Conservation (phyloP, 1,284 basidiomycete species). For the Rhodotorula sp. region DNA sequence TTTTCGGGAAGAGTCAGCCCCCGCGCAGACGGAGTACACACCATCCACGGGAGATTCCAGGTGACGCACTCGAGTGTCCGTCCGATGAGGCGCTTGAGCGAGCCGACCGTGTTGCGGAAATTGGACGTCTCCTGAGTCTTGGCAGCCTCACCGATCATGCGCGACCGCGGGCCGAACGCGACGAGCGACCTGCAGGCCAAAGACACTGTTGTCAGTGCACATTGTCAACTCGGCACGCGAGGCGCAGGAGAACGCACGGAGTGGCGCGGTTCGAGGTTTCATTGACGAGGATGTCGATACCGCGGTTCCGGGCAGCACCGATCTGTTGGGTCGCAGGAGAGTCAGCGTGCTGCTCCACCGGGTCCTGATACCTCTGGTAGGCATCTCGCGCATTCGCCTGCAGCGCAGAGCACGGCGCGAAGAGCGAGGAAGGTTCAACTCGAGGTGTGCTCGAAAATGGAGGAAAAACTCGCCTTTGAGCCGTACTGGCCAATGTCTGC, state of each 20-base stretch:
- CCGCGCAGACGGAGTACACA: no score
- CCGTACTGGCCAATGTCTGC: conserved; percentile 44
- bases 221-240: no score
- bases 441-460: conserved; percentile 1
- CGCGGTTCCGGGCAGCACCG: conserved; percentile 46
- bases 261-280: conserved; percentile 93
- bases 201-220: no score
- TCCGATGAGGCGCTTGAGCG: conserved; percentile 82
- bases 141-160: conserved; percentile 84
- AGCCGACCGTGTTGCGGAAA: conserved; percentile 92
- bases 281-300: conserved; percentile 58
- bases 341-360: conserved; percentile 2
- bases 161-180: conserved; percentile 83
- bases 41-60: background rate
- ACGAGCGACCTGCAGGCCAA: conserved; percentile 70
- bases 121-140: conserved; percentile 98
- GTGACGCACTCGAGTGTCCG: conserved; percentile 56
- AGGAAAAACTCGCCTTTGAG: conserved; percentile 39
- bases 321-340: conserved; percentile 19
- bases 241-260: conserved; percentile 58
- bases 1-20: background rate
- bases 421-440: background rate
- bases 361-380: background rate
- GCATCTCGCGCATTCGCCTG: background rate
- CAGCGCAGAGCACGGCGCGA: background rate